Evolutionary conservation across 768 basidiomycete genomes (phyloP).

Genomic region (Gelatoporia subvermispora): DNA sequence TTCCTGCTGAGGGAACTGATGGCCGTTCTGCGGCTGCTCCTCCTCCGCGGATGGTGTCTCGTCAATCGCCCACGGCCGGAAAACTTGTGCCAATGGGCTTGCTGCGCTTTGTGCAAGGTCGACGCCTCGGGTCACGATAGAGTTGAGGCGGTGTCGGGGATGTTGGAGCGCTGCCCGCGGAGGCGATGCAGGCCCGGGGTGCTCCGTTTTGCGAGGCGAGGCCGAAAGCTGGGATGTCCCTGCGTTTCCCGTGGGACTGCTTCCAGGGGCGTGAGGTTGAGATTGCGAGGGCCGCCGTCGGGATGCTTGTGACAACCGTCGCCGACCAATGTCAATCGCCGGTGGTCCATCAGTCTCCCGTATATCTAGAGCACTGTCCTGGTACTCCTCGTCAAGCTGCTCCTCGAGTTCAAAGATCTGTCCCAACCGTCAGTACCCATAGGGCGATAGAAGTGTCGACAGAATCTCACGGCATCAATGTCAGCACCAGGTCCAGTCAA

Average conservation of each 20-base stretch:
- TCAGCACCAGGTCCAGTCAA: conserved; percentile 67
- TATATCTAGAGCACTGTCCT: conserved; percentile 47
- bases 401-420: conserved; percentile 82
- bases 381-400: conserved; percentile 38
- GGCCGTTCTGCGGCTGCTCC: not conserved
- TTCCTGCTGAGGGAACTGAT: not conserved
- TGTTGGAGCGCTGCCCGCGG: conserved; percentile 11
- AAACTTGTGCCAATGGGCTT: conserved; percentile 74
- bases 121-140: conserved; percentile 35
- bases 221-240: conserved; percentile 3
- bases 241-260: not conserved
- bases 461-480: conserved; percentile 73
- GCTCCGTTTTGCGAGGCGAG: not conserved
- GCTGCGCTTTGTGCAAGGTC: conserved; percentile 35
- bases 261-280: conserved; percentile 1
- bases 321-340: conserved; percentile 19
- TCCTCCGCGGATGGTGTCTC: conserved; percentile 35
- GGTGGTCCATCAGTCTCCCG: conserved; percentile 29
- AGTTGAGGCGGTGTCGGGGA: conserved; percentile 39
- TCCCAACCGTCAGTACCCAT: no score
- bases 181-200: conserved; percentile 4
- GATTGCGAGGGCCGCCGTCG: conserved; percentile 6
- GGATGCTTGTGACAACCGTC: conserved; percentile 27
- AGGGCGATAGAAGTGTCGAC: no score
- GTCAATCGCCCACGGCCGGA: conserved; percentile 59